A percentile compares a stretch with the other conserved stretches of the same genome.
These are phyloP conservation scores for Colletotrichum navitas DNA, from an alignment of 2,329 filamentous ascomycete genomes.

Conservation along the genomic window DNA sequence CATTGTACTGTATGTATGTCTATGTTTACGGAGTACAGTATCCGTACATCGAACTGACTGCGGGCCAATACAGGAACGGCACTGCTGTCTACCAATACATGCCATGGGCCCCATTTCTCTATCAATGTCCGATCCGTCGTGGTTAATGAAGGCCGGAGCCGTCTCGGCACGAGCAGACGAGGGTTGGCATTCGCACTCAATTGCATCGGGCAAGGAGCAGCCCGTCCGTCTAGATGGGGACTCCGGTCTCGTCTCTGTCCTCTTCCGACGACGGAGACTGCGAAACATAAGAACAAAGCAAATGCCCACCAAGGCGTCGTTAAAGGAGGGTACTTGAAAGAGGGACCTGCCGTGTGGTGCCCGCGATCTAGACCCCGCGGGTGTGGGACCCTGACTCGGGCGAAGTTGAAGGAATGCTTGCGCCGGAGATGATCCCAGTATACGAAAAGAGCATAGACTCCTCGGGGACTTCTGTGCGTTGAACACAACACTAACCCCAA, in stretches of 20 bases:
- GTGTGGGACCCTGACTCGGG: slow-evolving; percentile 41
- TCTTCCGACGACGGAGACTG: slow-evolving; percentile 22
- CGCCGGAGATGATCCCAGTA: slow-evolving; percentile 34
- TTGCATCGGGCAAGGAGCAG: slow-evolving; percentile 12
- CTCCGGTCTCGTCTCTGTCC: slow-evolving; percentile 6
- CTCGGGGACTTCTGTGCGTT: slow-evolving; percentile 40
- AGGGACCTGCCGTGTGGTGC: slow-evolving; percentile 39
- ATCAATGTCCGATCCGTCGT: slow-evolving; percentile 16
- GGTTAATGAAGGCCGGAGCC: slow-evolving; percentile 14
- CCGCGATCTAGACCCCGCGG: slow-evolving; percentile 40
- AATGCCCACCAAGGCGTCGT: slow-evolving; percentile 9
- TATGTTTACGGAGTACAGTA: not conserved
- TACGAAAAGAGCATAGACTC: slow-evolving; percentile 40
- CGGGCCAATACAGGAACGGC: not conserved
- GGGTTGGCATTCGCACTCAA: slow-evolving; percentile 8
- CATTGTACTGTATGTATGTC: not conserved
- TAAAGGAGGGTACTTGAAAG: slow-evolving; percentile 18
- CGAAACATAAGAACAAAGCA: slow-evolving; percentile 20
- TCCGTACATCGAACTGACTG: too few relatives aligned
- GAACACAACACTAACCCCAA: slow-evolving; percentile 37
- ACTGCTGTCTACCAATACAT: not conserved
- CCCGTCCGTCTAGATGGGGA: slow-evolving; percentile 16
- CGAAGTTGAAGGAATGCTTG: slow-evolving; percentile 38
- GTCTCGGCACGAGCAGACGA: slow-evolving; percentile 24
- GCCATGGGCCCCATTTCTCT: not conserved